Percentiles rank a stretch among this genome's conserved stretches.
Evolutionary conservation across 257 asterid genomes (phyloP).

Genomic region (Paulownia fortunei): DNA sequence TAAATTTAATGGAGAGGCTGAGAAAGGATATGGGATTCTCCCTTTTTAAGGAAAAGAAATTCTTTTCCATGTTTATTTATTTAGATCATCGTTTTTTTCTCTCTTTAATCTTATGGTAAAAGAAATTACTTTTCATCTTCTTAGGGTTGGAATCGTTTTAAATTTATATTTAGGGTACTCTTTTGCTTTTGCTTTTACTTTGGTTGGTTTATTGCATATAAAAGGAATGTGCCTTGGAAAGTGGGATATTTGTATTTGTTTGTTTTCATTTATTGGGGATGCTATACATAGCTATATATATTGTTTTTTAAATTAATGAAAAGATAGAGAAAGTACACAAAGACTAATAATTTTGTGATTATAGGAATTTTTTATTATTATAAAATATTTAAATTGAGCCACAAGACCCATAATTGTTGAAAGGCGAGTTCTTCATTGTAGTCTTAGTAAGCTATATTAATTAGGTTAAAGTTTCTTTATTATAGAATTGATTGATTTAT

Average conservation of each 20-base stretch:
- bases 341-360: too few relatives aligned
- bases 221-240: constrained; percentile 28
- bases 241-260: constrained; percentile 2
- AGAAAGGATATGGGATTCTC: constrained; percentile 35
- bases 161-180: background rate
- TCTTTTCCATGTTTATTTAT: background rate
- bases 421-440: too few relatives aligned
- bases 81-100: background rate
- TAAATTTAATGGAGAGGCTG: constrained; percentile 45
- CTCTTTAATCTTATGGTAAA: background rate
- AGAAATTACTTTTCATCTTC: background rate
- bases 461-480: too few relatives aligned
- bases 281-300: too few relatives aligned
- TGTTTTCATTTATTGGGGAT: constrained; percentile 26
- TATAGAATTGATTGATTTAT: too few relatives aligned
- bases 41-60: background rate
- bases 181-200: constrained; percentile 32
- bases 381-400: too few relatives aligned
- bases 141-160: background rate
- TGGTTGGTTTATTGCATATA: constrained; percentile 27
- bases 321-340: too few relatives aligned
- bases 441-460: too few relatives aligned
- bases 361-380: too few relatives aligned
- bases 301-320: too few relatives aligned
- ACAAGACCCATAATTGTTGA: too few relatives aligned